Evolutionary conservation across 805 yeast genomes (phyloP).

Genomic region (Danielia oregonensis): DNA sequence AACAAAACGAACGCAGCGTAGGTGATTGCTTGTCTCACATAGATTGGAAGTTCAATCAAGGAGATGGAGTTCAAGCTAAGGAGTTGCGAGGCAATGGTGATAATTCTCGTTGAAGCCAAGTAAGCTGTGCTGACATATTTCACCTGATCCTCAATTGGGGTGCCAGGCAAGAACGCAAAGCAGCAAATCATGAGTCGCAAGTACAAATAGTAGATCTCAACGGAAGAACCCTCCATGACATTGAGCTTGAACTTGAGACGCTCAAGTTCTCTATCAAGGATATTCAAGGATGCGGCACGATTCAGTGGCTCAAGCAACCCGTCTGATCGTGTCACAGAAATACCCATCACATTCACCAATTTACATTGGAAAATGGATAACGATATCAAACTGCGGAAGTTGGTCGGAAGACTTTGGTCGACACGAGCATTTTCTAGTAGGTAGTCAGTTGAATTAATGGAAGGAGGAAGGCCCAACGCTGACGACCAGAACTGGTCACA

Average conservation of each 20-base stretch:
- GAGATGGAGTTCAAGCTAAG: constrained; percentile 54
- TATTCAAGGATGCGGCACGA: constrained; percentile 75
- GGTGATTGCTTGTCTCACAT: constrained; percentile 80
- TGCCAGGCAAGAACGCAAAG: constrained; percentile 87
- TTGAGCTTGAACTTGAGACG: constrained; percentile 62
- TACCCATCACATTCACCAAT: constrained; percentile 80
- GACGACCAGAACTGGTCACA: constrained; percentile 91
- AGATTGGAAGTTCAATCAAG: constrained; percentile 80
- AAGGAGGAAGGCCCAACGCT: constrained; percentile 81
- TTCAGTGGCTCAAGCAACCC: constrained; percentile 82
- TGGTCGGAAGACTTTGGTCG: constrained; percentile 61
- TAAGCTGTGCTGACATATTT: constrained; percentile 81
- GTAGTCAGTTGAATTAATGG: constrained; percentile 74
- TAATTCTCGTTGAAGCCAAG: constrained; percentile 72
- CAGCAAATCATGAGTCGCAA: constrained; percentile 79
- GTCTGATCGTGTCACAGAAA: constrained; percentile 79
- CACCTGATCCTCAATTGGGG: constrained; percentile 83
- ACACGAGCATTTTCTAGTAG: constrained; percentile 73
- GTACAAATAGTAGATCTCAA: constrained; percentile 76
- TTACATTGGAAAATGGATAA: constrained; percentile 81
- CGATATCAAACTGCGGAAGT: constrained; percentile 67
- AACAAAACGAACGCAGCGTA: constrained; percentile 76
- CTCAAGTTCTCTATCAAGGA: constrained; percentile 74
- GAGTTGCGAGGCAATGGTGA: constrained; percentile 71
- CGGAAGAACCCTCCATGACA: constrained; percentile 59